Evolutionary conservation across 2,329 filamentous ascomycete species (phyloP), one percentile per base, ranked within the genome.

Genomic region (Huntiella bhutanensis): DNA sequence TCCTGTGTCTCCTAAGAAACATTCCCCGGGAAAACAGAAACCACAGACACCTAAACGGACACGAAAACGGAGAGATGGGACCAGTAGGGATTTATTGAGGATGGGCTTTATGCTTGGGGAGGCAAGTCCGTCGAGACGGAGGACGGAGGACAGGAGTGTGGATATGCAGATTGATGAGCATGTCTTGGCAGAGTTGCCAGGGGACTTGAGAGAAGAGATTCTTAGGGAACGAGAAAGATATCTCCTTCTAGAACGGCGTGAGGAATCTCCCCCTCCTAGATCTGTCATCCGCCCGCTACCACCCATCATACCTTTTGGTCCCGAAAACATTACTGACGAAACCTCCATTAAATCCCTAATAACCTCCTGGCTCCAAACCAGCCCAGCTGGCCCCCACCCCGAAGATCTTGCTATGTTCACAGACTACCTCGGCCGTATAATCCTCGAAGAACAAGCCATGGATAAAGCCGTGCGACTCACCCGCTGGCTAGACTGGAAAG

Each of bases 101-200:
- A 12, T 40, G 16, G 11, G 22, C 28, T 11, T 40, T 32, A 16
- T 36, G 28, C 5, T 48, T 41, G 28, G 39, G 22, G 4, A 50
- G 33, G 33, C 19, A 13, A 50, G 41, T 45, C 48, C 41, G 4
- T 46, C 38, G 10, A 34, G 41, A 7, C 45, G 37, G 19, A 22
- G 41, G n/a, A 43, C 43, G 2, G 19, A 38, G 19, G 33, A 35
- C 5, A 28, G 22, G 3, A 7, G 22, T 28, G 22, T 28, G 2
- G 36, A 28, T 22, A 40, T 33, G 11, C 67, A 72, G 37, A 60
- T 84, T 3, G 80, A 84, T 49, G 66, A 73, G 0, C 76, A 78
- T 0, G 87, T 95, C 55, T 74, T 96, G 2, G 75, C 80, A 1
- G 85, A 86, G 12, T 66, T 96, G 1, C 88, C 88, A 0, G 77